These are phyloP conservation scores for Mycena galopus DNA, from an alignment of 768 basidiomycete species.

Conservation along the genomic window DNA sequence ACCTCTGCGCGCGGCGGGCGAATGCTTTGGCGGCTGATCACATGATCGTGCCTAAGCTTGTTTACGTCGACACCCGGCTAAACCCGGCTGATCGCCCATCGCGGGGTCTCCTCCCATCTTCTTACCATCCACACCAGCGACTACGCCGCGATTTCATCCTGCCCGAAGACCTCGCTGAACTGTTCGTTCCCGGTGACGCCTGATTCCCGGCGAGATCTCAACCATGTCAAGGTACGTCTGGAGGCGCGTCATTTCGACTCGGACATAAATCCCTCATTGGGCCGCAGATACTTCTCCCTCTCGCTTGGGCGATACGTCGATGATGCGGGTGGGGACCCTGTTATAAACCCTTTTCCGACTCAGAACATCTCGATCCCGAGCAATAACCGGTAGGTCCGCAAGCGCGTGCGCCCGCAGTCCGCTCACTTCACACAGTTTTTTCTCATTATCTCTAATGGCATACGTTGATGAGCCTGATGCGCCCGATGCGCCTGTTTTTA, in stretches of 20 bases:
- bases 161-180: conserved; percentile 12
- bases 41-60: conserved; percentile 13
- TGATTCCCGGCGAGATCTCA: neutral
- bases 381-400: no score
- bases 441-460: no score
- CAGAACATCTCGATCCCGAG: no score
- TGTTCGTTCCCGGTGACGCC: neutral
- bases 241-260: neutral
- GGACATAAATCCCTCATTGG: no score
- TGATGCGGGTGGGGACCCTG: no score
- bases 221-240: neutral
- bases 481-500: no score
- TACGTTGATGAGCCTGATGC: no score
- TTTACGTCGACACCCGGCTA: conserved; percentile 30
- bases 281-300: no score
- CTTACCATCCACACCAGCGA: neutral
- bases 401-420: no score
- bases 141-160: conserved; percentile 6
- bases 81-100: conserved; percentile 40
- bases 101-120: conserved; percentile 26
- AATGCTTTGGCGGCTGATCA: neutral
- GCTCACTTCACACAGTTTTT: no score
- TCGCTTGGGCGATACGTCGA: no score
- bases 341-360: no score
- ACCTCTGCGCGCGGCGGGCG: conserved; percentile 28